Evolutionary conservation across 2,329 filamentous ascomycete species (phyloP), one percentile per base, ranked within the genome.

Genomic region (Seiridium unicorne): DNA sequence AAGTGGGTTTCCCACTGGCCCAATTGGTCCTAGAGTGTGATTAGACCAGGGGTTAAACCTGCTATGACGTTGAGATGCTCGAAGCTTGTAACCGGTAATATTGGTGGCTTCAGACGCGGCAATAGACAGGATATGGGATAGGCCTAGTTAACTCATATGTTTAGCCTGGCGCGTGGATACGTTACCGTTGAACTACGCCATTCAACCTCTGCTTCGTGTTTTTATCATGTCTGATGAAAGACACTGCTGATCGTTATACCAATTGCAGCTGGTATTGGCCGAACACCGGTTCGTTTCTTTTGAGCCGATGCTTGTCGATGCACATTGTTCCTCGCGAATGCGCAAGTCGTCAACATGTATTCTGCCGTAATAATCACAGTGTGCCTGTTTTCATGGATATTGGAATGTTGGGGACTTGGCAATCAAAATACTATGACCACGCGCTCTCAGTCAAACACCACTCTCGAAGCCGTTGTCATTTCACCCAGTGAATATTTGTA

Each of bases 401-500:
- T 55, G 10, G 44, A 48, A 53, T 59, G 44, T 49, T 55, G 58
- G 51, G 59, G 59, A 7, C 13, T 42, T 42, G 57, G 62, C n/a
- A 60, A 65, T 26, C 36, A 51, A 55, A 51, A 49, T 31, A 59
- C 65, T 49, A 34, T 31, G 9, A n/a, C 9, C 31, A 35, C 46
- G n/a, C 46, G 31, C 57, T 44, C n/a, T 34, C 11, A 35, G n/a
- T 26, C 55, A 18, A 57, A 44, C 13, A 40, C 35, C 44, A 47
- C 55, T 10, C 18, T 35, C 35, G 11, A 44, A 26, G 44, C 55
- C 3, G 56, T 76, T 31, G 67, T 71, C 6, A 72, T 77, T 7
- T 61, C 71, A 10, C 68, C 74, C 5, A 76, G 74, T 61, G 63
- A 76, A 66, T 72, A 75, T 54, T 77, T 76, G 74, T 74, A 69